These are phyloP conservation scores for Kandelia obovata DNA, from an alignment of 345 rosid species.

Conservation along the genomic window DNA sequence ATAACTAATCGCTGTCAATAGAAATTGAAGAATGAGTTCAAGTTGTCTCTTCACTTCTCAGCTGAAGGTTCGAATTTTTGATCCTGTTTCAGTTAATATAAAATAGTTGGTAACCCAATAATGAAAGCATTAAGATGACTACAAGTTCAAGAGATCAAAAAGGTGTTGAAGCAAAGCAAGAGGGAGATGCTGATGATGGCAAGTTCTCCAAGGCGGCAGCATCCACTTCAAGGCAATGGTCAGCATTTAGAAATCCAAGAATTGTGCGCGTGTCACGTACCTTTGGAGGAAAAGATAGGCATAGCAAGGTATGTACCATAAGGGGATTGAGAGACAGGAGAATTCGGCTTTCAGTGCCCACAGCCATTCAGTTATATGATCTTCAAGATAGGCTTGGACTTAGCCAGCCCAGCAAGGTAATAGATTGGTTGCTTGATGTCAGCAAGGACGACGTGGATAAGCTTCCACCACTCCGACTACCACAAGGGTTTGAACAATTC, in stretches of 20 bases:
- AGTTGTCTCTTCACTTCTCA: no score
- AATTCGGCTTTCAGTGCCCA: conserved; percentile 88
- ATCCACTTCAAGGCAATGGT: conserved; percentile 72
- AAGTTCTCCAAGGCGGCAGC: conserved; percentile 1
- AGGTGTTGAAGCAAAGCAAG: conserved; percentile 50
- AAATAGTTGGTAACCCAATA: conserved; percentile 17
- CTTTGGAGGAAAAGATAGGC: conserved; percentile 96
- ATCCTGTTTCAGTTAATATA: background rate
- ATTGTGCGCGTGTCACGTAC: conserved; percentile 78
- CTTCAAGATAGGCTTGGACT: conserved; percentile 88
- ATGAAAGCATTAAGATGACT: conserved; percentile 50
- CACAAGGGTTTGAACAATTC: conserved; percentile 70
- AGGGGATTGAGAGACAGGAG: conserved; percentile 86
- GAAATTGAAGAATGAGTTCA: no score
- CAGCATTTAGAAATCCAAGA: conserved; percentile 86
- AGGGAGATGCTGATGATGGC: conserved; percentile 29
- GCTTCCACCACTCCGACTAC: conserved; percentile 81
- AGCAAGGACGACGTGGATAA: conserved; percentile 71
- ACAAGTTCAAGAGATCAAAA: conserved; percentile 42
- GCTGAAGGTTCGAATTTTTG: no score
- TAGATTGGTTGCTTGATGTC: conserved; percentile 87
- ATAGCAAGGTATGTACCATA: conserved; percentile 88
- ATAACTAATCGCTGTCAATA: no score
- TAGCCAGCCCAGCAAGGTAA: conserved; percentile 86
- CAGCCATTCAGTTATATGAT: conserved; percentile 87